A percentile compares a stretch with the other conserved stretches of the same genome.
phyloP scores from a whole-genome alignment of 495 filamentous ascomycete species.

The Hamigera avellanea region DNA sequence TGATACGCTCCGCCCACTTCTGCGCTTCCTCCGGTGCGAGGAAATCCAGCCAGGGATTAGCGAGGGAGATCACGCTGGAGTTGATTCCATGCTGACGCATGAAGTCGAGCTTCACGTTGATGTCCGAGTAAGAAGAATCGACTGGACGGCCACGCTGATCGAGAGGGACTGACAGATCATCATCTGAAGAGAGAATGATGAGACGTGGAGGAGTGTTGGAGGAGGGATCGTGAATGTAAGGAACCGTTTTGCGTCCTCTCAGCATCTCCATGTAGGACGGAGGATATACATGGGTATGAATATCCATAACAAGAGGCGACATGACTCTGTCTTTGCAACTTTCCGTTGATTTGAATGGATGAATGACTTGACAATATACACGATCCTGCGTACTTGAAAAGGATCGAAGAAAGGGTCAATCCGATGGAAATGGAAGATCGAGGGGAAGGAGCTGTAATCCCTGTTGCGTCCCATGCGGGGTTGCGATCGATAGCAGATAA shows the following conservation, averaged over 20 bases:
- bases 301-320: constrained; percentile 54
- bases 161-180: constrained; percentile 41
- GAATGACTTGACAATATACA: no score
- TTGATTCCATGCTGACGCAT: constrained; percentile 78
- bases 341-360: no score
- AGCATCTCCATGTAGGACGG: constrained; percentile 74
- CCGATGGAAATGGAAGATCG: no score
- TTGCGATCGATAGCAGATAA: no score
- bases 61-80: constrained; percentile 76
- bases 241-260: constrained; percentile 59
- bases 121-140: constrained; percentile 61
- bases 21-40: constrained; percentile 50
- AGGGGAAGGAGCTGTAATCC: no score
- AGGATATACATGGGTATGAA: constrained; percentile 94
- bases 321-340: no score
- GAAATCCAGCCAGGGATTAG: constrained; percentile 96
- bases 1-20: constrained; percentile 52
- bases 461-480: no score
- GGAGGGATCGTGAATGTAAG: constrained; percentile 65
- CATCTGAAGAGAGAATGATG: constrained; percentile 62
- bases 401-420: no score
- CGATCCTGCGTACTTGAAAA: no score
- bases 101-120: constrained; percentile 65
- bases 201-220: constrained; percentile 49
- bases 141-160: constrained; percentile 55